phyloP scores from a whole-genome alignment of 192 early-diverging fungal species.

The Spizellomyces punctatus region DNA sequence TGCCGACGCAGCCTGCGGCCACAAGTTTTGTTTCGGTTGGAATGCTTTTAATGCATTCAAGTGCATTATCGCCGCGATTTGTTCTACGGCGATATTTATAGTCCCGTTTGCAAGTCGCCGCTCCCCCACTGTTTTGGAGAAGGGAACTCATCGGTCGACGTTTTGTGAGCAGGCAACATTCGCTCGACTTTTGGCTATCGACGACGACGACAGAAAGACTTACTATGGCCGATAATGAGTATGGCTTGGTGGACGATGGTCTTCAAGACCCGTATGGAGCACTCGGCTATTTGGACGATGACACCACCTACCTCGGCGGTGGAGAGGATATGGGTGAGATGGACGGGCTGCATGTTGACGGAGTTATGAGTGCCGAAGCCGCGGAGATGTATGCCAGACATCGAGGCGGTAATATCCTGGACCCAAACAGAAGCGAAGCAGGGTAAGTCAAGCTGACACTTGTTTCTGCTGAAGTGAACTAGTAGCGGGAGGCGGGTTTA shows the following conservation, averaged over 20 bases:
- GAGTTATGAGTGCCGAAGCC: neutral
- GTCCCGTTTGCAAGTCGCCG: too few relatives aligned
- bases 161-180: too few relatives aligned
- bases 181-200: too few relatives aligned
- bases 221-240: constrained; percentile 19
- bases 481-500: too few relatives aligned
- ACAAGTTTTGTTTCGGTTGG: too few relatives aligned
- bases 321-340: constrained; percentile 19
- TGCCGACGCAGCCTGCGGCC: too few relatives aligned
- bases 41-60: too few relatives aligned
- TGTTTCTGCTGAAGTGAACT: neutral
- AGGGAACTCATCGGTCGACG: too few relatives aligned
- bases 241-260: constrained; percentile 16
- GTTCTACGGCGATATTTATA: too few relatives aligned
- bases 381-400: neutral
- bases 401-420: constrained; percentile 31
- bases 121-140: too few relatives aligned
- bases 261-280: constrained; percentile 21
- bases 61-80: too few relatives aligned
- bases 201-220: neutral
- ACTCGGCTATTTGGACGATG: constrained; percentile 14
- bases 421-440: constrained; percentile 34
- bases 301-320: constrained; percentile 21
- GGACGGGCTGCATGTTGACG: constrained; percentile 2
- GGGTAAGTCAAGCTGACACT: constrained; percentile 30